Evolutionary conservation across 2,329 filamentous ascomycete species (phyloP).

Genomic region (Calcarisporium arbuscula): DNA sequence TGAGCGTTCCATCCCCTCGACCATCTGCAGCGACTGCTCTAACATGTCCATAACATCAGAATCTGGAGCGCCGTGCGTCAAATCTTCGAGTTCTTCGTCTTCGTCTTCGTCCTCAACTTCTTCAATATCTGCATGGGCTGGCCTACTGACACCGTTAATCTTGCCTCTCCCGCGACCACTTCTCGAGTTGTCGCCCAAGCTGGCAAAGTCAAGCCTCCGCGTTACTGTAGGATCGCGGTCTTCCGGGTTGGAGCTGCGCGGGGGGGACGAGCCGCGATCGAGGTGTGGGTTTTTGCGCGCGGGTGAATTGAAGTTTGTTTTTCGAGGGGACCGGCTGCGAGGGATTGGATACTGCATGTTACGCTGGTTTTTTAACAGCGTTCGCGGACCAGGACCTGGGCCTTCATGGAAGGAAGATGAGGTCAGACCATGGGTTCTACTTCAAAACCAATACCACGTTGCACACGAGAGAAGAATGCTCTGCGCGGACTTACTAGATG

Average conservation of each 20-base stretch:
- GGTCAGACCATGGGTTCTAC: no score
- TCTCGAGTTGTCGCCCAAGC: conserved; percentile 11
- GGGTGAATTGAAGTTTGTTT: conserved; percentile 55
- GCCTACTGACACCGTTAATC: conserved; percentile 24
- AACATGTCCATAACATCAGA: conserved; percentile 22
- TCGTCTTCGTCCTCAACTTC: conserved; percentile 22
- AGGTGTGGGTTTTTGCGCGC: conserved; percentile 56
- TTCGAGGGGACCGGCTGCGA: conserved; percentile 52
- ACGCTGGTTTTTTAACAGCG: conserved; percentile 45
- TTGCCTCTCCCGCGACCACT: conserved; percentile 8
- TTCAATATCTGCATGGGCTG: no score
- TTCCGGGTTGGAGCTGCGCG: conserved; percentile 29
- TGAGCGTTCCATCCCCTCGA: conserved; percentile 24
- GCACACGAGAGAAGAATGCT: background rate
- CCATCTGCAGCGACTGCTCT: conserved; percentile 38
- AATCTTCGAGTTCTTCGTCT: conserved; percentile 15
- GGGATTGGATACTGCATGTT: conserved; percentile 42
- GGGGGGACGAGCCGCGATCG: conserved; percentile 45
- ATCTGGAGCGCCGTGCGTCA: conserved; percentile 19
- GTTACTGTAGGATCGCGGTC: conserved; percentile 37
- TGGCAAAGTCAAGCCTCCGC: conserved; percentile 47
- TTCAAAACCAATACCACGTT: no score
- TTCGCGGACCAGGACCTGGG: conserved; percentile 46
- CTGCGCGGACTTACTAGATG: conserved; percentile 32
- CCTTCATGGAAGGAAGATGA: conserved; percentile 32